Evolutionary conservation across 2,329 filamentous ascomycete genomes (phyloP), one percentile per base, ranked within the genome.

Genomic region (Ascochyta lentis): DNA sequence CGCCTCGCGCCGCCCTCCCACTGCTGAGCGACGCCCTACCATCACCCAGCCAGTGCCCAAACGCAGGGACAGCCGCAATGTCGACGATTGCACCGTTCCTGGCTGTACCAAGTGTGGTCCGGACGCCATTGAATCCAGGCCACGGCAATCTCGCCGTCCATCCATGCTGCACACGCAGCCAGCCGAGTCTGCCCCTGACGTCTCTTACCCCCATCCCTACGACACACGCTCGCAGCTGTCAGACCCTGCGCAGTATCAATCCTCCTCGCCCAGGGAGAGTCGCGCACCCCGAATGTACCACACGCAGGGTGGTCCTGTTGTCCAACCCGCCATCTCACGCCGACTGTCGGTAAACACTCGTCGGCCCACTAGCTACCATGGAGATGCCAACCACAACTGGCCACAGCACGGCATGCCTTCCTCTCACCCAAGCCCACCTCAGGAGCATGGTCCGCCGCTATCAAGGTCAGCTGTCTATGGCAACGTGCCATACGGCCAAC

Each of bases 301-400:
- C 16, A 15, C 29, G 19, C 54, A 52, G 12, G 68, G 70, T 13
- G 58, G 65, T 6, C 66, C 69, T 7, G 43, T 72, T 43, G 49
- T 74, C 15, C 67, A 74, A 52, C 68, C 74, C 12, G 64, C 61
- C 9, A 50, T 61, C 37, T 66, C 68, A 34, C 65, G 66, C 38
- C 70, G 70, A 37, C 63, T 66, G 2, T 66, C 69, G 1, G 63
- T 64, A 16, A 65, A 61, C 47, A 55, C 47, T 33, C 56, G 61
- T 31, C 63, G 74, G 7, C 74, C 73, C 34, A 59, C 68, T 49
- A 76, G 68, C 61, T 76, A 74, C 48, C 64, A 70, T 41, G 67
- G 61, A 10, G 71, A 69, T 5, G 54, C 59, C n/a, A 8, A 47
- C 3, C 51, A 53, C 37, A 68, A 66, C 56, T 68, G 59, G 57